Evolutionary conservation across 495 filamentous ascomycete genomes (phyloP), one percentile per base, ranked within the genome.

Genomic region (Zalerion maritima): DNA sequence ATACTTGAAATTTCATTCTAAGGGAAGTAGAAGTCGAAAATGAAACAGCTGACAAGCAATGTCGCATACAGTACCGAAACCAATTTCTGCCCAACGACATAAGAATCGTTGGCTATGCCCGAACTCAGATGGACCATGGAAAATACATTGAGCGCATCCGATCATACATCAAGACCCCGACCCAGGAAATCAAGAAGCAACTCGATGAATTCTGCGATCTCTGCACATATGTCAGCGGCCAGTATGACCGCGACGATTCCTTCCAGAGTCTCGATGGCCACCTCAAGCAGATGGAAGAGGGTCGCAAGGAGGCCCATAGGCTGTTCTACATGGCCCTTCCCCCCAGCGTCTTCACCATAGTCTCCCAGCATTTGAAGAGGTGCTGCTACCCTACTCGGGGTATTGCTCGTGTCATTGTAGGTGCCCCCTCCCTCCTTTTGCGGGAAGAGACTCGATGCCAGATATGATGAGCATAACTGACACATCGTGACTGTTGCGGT

Each of bases 321-420:
- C 69, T 99, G 33, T 99, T 96, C 62, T 99, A 99, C 67, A 99
- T 99, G 91, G 91, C 91, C 2, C 64, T 99, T 14, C 91, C 91
- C 1, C 91, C 91, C 5, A 93, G 83, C 52, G 91, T 99, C 44
- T 99, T 99, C 66, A 96, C 77, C 28, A 81, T 86, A 18, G 91
- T 99, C 36, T 94, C 86, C 8, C 79, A 99, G 42, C 85, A 96
- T 55, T 60, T 99, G 42, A 96, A 94, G 72, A 77, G 74, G 54
- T 91, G 83, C 59, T 94, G 85, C 69, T 99, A 96, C 50, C 91
- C 91, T 17, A 66, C 69, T 41, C 76, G 59, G 22, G 91, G 91
- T 31, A 77, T 99, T 51, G 76, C 87, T 26, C 75, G 91, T 33
- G 78, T 99, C 47, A 94, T 99, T 53, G 89, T 94, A 56, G 15